Conservation (phyloP, 345 rosid genomes). For the Ceriops zippeliana region DNA sequence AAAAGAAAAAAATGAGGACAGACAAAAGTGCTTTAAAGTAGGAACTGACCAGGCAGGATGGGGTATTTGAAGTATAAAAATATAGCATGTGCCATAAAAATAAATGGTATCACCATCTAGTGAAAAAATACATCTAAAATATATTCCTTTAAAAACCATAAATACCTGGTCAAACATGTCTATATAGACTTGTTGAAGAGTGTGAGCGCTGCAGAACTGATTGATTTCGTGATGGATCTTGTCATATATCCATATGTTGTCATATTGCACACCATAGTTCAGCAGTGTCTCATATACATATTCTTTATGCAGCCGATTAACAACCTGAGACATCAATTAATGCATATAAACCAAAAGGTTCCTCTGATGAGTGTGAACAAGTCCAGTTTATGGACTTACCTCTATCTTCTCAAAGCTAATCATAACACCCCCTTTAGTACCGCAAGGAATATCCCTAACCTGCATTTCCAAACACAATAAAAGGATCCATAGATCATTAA, state of each 20-base stretch:
- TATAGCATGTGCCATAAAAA: background rate
- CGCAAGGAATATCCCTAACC: constrained; percentile 94
- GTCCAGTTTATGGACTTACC: constrained; percentile 31
- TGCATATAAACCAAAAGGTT: constrained; percentile 6
- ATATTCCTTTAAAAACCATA: constrained; percentile 2
- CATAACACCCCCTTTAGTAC: constrained; percentile 96
- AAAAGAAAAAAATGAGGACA: background rate
- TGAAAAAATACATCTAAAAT: background rate
- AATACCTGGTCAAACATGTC: constrained; percentile 93
- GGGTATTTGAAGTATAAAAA: background rate
- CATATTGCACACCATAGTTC: constrained; percentile 82
- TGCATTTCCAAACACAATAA: constrained; percentile 16
- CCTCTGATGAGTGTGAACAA: background rate
- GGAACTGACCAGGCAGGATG: too few species aligned
- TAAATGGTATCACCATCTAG: background rate
- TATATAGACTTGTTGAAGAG: constrained; percentile 93
- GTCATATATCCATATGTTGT: constrained; percentile 94
- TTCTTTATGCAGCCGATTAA: constrained; percentile 74
- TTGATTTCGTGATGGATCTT: constrained; percentile 98
- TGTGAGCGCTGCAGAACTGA: constrained; percentile 92
- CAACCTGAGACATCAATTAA: constrained; percentile 49
- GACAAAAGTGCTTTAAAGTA: too few species aligned
- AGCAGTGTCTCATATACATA: constrained; percentile 75
- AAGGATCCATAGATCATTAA: constrained; percentile 7
- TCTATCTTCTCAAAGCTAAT: constrained; percentile 92